A percentile compares a stretch with the other conserved stretches of the same genome.
phyloP scores from a whole-genome alignment of 2,329 filamentous ascomycete species.

The Cordyceps militaris region DNA sequence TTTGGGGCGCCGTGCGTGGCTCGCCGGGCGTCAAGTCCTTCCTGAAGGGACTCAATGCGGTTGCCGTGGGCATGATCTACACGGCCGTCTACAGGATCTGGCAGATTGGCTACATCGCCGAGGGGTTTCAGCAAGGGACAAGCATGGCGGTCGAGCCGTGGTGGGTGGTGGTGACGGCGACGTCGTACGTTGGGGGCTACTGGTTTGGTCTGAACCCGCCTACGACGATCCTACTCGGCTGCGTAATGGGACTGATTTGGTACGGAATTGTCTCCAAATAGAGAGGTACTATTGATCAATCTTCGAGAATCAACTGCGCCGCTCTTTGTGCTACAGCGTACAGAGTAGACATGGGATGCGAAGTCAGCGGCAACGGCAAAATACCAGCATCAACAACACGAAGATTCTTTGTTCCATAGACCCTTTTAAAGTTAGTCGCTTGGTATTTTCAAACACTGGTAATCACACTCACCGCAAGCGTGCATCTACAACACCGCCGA shows the following conservation, averaged over 20 bases:
- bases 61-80: slow-evolving; percentile 54
- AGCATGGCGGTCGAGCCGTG: slow-evolving; percentile 53
- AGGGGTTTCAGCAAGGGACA: slow-evolving; percentile 38
- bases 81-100: slow-evolving; percentile 58
- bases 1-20: slow-evolving; percentile 46
- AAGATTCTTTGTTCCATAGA: slow-evolving; percentile 19
- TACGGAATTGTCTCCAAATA: slow-evolving; percentile 21
- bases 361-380: slow-evolving; percentile 17
- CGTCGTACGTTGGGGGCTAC: slow-evolving; percentile 26
- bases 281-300: neutral
- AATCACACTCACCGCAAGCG: slow-evolving; percentile 14
- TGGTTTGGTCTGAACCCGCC: slow-evolving; percentile 27
- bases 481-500: slow-evolving; percentile 19
- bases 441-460: neutral
- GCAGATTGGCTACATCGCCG: slow-evolving; percentile 53
- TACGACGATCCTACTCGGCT: slow-evolving; percentile 27
- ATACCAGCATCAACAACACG: slow-evolving; percentile 20
- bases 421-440: neutral
- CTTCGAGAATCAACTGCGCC: slow-evolving; percentile 17
- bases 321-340: slow-evolving; percentile 19
- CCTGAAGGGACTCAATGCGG: slow-evolving; percentile 51
- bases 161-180: slow-evolving; percentile 55
- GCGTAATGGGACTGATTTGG: slow-evolving; percentile 27
- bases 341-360: slow-evolving; percentile 21
- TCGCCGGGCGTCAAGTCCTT: slow-evolving; percentile 40